Percentiles rank a stretch among this genome's conserved stretches.
Conservation (phyloP, 306 rosid species). For the Lathyrus sativus region DNA sequence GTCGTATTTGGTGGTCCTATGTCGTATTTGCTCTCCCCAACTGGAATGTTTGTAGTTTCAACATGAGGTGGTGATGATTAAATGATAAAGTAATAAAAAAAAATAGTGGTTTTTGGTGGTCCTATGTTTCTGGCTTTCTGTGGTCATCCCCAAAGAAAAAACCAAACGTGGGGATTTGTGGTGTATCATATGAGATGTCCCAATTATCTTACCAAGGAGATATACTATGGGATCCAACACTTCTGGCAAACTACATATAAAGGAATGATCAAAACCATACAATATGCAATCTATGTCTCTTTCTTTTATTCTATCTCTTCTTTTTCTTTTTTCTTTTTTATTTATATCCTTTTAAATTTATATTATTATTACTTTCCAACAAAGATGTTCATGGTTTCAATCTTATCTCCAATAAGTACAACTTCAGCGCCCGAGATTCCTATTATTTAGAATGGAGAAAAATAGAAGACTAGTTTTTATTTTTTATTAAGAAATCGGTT, state of each 20-base stretch:
- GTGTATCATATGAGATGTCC: slow-evolving; percentile 53
- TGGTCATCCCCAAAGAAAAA: slow-evolving; percentile 47
- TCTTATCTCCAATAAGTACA: slow-evolving; percentile 24
- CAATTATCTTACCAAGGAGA: slow-evolving; percentile 35
- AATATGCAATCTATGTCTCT: slow-evolving; percentile 30
- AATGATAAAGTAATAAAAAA: slow-evolving; percentile 12
- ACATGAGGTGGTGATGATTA: slow-evolving; percentile 43
- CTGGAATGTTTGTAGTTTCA: slow-evolving; percentile 10
- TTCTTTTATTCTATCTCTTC: slow-evolving; percentile 6
- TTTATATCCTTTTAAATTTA: neutral
- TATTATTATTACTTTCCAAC: slow-evolving; percentile 29
- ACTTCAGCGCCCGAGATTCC: slow-evolving; percentile 23
- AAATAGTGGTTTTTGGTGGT: slow-evolving; percentile 21
- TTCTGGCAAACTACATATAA: slow-evolving; percentile 43
- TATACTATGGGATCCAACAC: slow-evolving; percentile 49
- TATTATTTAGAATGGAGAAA: neutral
- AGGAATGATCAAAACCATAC: slow-evolving; percentile 50
- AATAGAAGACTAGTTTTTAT: too few species aligned
- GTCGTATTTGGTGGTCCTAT: too few species aligned
- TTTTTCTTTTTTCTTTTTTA: neutral
- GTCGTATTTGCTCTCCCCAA: too few species aligned
- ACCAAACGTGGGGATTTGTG: slow-evolving; percentile 57
- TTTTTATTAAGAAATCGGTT: too few species aligned
- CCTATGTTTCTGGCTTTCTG: slow-evolving; percentile 34
- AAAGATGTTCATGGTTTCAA: slow-evolving; percentile 23